Conservation (phyloP, 306 rosid species). For the Vigna angularis region DNA sequence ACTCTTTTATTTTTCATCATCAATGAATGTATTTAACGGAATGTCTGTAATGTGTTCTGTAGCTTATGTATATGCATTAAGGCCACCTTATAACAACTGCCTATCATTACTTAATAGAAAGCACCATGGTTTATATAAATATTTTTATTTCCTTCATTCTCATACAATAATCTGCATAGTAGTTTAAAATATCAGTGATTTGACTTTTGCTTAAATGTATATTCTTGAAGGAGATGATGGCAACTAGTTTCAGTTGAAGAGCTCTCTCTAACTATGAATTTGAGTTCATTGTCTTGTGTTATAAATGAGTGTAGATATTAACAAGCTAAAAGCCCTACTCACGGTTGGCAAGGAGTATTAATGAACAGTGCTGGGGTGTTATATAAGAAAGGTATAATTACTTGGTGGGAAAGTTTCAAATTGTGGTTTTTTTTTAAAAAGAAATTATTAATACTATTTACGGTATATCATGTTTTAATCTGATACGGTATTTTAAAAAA, state of each 20-base stretch:
- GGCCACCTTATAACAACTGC: neutral
- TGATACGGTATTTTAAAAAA: no score
- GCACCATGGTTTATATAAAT: neutral
- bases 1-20: neutral
- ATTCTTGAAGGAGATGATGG: neutral
- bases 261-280: no score
- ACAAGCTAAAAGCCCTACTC: no score
- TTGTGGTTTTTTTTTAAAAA: no score
- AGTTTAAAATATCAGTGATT: neutral
- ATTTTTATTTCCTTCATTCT: neutral
- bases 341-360: no score
- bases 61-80: neutral
- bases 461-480: no score
- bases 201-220: neutral
- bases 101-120: neutral
- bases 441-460: no score
- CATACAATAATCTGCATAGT: neutral
- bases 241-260: neutral
- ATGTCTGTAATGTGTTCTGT: neutral
- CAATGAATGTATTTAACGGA: constrained; percentile 12
- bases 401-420: no score
- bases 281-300: no score
- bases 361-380: no score
- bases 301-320: no score
- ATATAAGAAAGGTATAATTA: no score